These are phyloP conservation scores for Kurtzmaniella fragi DNA, from an alignment of 805 yeast genomes.

Conservation along the genomic window DNA sequence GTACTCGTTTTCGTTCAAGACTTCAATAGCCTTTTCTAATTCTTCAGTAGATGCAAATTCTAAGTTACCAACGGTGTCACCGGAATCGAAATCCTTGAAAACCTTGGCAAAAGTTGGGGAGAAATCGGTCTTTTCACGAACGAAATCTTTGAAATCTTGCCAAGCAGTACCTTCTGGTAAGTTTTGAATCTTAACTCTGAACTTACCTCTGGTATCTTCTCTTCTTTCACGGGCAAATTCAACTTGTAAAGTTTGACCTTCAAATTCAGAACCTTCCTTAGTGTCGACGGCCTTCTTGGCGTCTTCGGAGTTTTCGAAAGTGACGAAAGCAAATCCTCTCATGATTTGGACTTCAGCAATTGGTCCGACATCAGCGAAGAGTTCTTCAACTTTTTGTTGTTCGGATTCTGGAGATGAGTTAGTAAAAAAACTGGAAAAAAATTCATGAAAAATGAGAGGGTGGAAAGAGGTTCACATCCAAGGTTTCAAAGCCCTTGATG, in stretches of 20 bases:
- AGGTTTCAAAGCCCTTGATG: not conserved
- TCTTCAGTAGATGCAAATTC: slow-evolving; percentile 66
- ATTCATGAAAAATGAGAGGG: not conserved
- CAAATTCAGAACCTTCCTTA: slow-evolving; percentile 41
- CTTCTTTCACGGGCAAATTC: slow-evolving; percentile 54
- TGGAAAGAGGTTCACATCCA: not conserved
- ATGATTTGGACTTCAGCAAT: slow-evolving; percentile 62
- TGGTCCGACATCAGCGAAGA: slow-evolving; percentile 63
- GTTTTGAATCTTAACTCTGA: slow-evolving; percentile 63
- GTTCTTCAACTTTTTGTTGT: slow-evolving; percentile 59
- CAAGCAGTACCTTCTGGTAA: slow-evolving; percentile 75
- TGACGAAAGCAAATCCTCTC: slow-evolving; percentile 88
- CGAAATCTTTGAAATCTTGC: slow-evolving; percentile 89
- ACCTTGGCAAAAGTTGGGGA: slow-evolving; percentile 58
- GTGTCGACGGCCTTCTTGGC: slow-evolving; percentile 47
- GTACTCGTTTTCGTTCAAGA: slow-evolving; percentile 65
- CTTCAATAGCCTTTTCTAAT: slow-evolving; percentile 66
- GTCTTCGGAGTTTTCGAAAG: slow-evolving; percentile 61
- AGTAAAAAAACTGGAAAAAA: not conserved
- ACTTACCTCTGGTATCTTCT: slow-evolving; percentile 64
- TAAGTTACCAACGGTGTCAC: slow-evolving; percentile 45
- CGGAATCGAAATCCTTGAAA: slow-evolving; percentile 45
- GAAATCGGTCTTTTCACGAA: slow-evolving; percentile 64
- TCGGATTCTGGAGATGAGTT: slow-evolving; percentile 25
- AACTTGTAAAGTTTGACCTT: slow-evolving; percentile 46